Conservation (phyloP, 495 filamentous ascomycete species). For the Trichocladium uniseriatum region DNA sequence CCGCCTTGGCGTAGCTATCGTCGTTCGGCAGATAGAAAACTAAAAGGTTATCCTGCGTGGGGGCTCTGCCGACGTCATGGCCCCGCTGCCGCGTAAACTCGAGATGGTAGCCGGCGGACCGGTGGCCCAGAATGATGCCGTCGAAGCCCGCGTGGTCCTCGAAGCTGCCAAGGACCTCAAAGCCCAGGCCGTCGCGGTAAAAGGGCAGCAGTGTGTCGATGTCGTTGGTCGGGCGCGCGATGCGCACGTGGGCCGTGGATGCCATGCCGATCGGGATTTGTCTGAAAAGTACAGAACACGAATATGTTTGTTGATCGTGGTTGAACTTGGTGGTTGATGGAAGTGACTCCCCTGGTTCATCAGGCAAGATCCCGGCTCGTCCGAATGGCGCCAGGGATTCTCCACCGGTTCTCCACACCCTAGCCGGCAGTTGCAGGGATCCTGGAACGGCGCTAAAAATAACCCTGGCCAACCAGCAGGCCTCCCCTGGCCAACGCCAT, state of each 20-base stretch:
- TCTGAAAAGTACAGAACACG: too few relatives aligned
- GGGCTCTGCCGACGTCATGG: slow-evolving; percentile 24
- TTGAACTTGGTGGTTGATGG: too few relatives aligned
- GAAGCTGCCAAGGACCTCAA: slow-evolving; percentile 21
- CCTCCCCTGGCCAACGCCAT: not conserved
- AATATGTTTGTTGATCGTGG: too few relatives aligned
- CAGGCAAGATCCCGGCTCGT: not conserved
- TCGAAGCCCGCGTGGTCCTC: slow-evolving; percentile 25
- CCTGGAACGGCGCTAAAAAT: not conserved
- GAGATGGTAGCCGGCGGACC: slow-evolving; percentile 20
- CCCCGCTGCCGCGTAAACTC: slow-evolving; percentile 23
- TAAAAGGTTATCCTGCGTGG: slow-evolving; percentile 28
- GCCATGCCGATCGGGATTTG: too few relatives aligned
- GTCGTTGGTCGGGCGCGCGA: slow-evolving; percentile 28
- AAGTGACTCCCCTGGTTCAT: not conserved
- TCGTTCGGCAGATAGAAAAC: slow-evolving; percentile 27
- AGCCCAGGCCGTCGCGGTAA: slow-evolving; percentile 26
- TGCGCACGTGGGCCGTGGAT: slow-evolving; percentile 23
- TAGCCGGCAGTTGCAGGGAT: not conserved
- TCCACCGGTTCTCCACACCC: too few relatives aligned
- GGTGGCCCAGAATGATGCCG: slow-evolving; percentile 25
- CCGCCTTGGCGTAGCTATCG: slow-evolving; percentile 11
- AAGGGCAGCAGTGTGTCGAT: slow-evolving; percentile 26
- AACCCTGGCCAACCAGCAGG: not conserved
- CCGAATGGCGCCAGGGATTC: too few relatives aligned